Evolutionary conservation across 257 asterid species (phyloP).

Genomic region (Nicotiana benthamiana): DNA sequence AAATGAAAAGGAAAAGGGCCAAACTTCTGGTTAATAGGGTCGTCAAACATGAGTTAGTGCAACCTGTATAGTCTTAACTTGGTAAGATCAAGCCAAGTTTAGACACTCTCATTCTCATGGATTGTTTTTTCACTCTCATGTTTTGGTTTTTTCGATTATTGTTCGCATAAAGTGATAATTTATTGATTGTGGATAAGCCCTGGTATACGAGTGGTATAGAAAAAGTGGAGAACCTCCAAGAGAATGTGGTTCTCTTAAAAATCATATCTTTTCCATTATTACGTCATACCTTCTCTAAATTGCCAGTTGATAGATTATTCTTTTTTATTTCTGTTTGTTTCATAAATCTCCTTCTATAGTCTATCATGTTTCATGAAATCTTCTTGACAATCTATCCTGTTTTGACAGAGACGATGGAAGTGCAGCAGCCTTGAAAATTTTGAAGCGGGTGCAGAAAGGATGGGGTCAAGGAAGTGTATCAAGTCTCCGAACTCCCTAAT

Average conservation of each 20-base stretch:
- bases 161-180: background rate
- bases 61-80: background rate
- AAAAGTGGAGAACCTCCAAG: background rate
- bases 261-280: background rate
- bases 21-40: background rate
- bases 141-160: background rate
- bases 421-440: slow-evolving; percentile 60
- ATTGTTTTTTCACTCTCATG: background rate
- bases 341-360: background rate
- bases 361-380: slow-evolving; percentile 4
- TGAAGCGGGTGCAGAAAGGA: slow-evolving; percentile 80
- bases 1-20: background rate
- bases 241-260: background rate
- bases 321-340: background rate
- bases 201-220: background rate
- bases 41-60: background rate
- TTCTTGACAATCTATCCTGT: background rate
- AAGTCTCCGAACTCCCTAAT: slow-evolving; percentile 25
- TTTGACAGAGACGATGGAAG: slow-evolving; percentile 79
- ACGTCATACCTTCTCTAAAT: background rate
- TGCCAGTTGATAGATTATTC: background rate
- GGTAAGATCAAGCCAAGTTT: background rate
- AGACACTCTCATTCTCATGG: background rate
- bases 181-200: background rate
- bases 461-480: slow-evolving; percentile 71